A percentile compares a stretch with the other conserved stretches of the same genome.
These are phyloP conservation scores for Xylariaceae sp. DNA, from an alignment of 2,329 filamentous ascomycete species.

Conservation along the genomic window DNA sequence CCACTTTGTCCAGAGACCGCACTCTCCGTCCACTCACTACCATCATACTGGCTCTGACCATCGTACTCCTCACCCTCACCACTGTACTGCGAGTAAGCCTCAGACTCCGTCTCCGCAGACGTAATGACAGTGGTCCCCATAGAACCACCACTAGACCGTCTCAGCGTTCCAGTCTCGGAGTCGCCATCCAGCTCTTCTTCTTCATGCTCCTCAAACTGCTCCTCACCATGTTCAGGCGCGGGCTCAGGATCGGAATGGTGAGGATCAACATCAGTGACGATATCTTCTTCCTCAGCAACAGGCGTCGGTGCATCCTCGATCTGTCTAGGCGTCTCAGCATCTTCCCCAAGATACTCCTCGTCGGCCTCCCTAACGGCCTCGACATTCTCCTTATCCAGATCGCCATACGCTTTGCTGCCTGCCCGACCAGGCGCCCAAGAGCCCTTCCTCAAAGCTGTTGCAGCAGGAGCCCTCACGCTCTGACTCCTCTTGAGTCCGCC, in stretches of 20 bases:
- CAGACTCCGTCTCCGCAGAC: slow-evolving; percentile 17
- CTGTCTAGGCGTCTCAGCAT: slow-evolving; percentile 24
- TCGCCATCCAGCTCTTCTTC: slow-evolving; percentile 24
- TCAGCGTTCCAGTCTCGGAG: slow-evolving; percentile 47
- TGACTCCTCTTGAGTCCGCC: slow-evolving; percentile 73
- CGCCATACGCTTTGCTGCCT: slow-evolving; percentile 46
- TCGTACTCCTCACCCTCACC: slow-evolving; percentile 29
- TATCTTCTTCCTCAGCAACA: slow-evolving; percentile 28
- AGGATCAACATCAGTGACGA: slow-evolving; percentile 22
- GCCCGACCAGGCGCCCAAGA: slow-evolving; percentile 61
- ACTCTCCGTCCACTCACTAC: slow-evolving; percentile 51
- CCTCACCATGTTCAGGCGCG: slow-evolving; percentile 26
- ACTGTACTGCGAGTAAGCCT: slow-evolving; percentile 11
- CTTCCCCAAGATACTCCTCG: slow-evolving; percentile 49
- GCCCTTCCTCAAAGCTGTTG: slow-evolving; percentile 56
- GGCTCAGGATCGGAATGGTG: slow-evolving; percentile 5
- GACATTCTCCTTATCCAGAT: slow-evolving; percentile 63
- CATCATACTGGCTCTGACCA: slow-evolving; percentile 22
- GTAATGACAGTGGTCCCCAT: slow-evolving; percentile 48
- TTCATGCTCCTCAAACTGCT: slow-evolving; percentile 30
- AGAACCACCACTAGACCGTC: slow-evolving; percentile 39
- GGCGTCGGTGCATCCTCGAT: slow-evolving; percentile 9
- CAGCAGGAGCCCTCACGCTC: slow-evolving; percentile 64
- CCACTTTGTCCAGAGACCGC: slow-evolving; percentile 29
- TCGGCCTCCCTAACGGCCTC: slow-evolving; percentile 57